Evolutionary conservation across 257 asterid genomes (phyloP).

Genomic region (Capsicum baccatum): DNA sequence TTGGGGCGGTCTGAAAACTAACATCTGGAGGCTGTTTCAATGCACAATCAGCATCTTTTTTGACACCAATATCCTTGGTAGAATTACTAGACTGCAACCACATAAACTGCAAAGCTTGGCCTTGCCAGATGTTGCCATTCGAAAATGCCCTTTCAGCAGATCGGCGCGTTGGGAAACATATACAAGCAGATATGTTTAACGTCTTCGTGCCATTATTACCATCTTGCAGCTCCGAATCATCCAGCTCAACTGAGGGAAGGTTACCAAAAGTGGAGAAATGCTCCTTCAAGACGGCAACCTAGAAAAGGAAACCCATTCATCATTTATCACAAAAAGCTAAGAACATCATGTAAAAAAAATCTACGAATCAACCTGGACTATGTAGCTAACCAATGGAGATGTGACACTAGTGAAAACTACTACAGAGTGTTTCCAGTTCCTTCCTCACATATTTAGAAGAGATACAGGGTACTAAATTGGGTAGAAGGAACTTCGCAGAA

Average conservation of each 20-base stretch:
- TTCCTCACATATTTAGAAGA: not conserved
- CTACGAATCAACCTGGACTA: conserved; percentile 10
- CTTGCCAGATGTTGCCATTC: conserved; percentile 83
- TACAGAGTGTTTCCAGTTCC: not conserved
- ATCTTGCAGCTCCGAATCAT: conserved; percentile 55
- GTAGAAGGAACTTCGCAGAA: not conserved
- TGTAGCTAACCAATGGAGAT: conserved; percentile 24
- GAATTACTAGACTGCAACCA: conserved; percentile 55
- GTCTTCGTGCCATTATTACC: conserved; percentile 43
- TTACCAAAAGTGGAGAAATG: conserved; percentile 84
- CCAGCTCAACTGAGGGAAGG: conserved; percentile 69
- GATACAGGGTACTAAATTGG: not conserved
- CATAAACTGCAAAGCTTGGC: conserved; percentile 68
- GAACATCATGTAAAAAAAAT: not conserved
- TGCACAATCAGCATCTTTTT: conserved; percentile 27
- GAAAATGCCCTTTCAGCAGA: conserved; percentile 84
- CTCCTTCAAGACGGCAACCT: conserved; percentile 78
- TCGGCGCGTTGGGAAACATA: conserved; percentile 68
- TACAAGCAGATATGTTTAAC: conserved; percentile 56
- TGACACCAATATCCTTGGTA: conserved; percentile 25
- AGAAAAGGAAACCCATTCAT: conserved; percentile 30
- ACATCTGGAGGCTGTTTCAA: conserved; percentile 30
- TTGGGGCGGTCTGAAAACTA: conserved; percentile 34
- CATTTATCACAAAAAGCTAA: not conserved
- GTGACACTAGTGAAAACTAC: not conserved